phyloP scores from a whole-genome alignment of 495 filamentous ascomycete genomes.

The Penicillium longicatenatum region DNA sequence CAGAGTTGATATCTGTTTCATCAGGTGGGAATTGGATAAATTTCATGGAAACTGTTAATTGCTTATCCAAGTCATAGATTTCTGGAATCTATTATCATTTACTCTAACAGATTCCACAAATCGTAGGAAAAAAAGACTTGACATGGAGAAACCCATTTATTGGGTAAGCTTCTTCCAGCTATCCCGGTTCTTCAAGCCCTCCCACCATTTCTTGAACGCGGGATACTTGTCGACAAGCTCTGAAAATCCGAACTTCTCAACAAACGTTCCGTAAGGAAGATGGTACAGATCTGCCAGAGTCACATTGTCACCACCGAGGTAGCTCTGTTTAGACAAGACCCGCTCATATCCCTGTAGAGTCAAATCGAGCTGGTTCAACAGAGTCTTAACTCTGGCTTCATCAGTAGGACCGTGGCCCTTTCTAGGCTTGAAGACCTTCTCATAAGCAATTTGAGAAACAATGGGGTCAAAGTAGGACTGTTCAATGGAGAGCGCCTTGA shows the following conservation, averaged over 20 bases:
- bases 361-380: neutral
- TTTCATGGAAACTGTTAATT: too few species aligned
- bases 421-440: constrained; percentile 9
- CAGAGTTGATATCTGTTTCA: too few species aligned
- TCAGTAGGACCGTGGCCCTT: constrained; percentile 9
- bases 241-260: neutral
- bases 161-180: constrained; percentile 1
- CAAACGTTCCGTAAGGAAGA: constrained; percentile 2
- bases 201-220: constrained; percentile 3
- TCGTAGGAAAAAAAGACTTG: too few species aligned
- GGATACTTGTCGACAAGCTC: constrained; percentile 5
- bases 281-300: constrained; percentile 9
- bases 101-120: too few species aligned
- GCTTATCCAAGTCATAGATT: too few species aligned
- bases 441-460: constrained; percentile 8
- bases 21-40: too few species aligned
- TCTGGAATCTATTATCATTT: too few species aligned
- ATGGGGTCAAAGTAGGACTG: constrained; percentile 12
- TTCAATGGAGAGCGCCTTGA: constrained; percentile 4
- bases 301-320: constrained; percentile 9
- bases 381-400: constrained; percentile 7
- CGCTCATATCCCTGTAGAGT: constrained; percentile 6
- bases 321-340: constrained; percentile 7
- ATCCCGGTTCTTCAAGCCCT: neutral
- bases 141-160: neutral